These are phyloP conservation scores for Xylaria intraflava DNA, from an alignment of 495 filamentous ascomycete genomes.

Conservation along the genomic window DNA sequence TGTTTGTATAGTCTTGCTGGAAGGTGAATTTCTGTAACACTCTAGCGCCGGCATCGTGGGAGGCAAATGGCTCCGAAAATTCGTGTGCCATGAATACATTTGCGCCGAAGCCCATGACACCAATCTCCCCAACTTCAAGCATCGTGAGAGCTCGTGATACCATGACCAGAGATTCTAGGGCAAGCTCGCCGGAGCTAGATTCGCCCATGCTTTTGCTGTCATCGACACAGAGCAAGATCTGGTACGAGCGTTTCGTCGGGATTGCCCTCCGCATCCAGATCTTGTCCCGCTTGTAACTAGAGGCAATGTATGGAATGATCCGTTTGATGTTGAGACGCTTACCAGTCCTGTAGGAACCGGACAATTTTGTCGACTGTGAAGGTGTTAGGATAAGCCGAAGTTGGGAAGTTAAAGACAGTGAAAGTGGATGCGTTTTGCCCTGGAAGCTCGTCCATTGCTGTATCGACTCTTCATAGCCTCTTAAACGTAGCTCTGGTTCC, in stretches of 20 bases:
- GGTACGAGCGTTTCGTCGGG: conserved; percentile 87
- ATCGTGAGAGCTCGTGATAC: conserved; percentile 77
- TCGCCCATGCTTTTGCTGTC: conserved; percentile 87
- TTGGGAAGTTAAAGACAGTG: conserved; percentile 82
- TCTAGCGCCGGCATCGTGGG: conserved; percentile 70
- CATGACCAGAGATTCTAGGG: conserved; percentile 87
- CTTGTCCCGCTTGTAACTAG: conserved; percentile 95
- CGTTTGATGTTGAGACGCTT: conserved; percentile 98
- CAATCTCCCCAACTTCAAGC: conserved; percentile 88
- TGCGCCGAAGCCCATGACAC: conserved; percentile 83
- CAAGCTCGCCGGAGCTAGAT: conserved; percentile 58
- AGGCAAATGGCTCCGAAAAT: conserved; percentile 69
- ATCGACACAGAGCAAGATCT: conserved; percentile 95
- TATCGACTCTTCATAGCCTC: conserved; percentile 56
- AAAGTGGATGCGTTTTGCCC: conserved; percentile 72
- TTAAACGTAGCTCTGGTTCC: conserved; percentile 28
- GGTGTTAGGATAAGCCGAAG: conserved; percentile 92
- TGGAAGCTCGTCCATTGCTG: conserved; percentile 83
- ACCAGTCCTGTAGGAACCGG: conserved; percentile 93
- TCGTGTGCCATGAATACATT: conserved; percentile 82
- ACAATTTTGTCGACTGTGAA: conserved; percentile 90
- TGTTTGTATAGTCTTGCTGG: conserved; percentile 75
- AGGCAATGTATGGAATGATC: conserved; percentile 98
- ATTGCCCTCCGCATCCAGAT: conserved; percentile 97
- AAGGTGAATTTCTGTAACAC: conserved; percentile 84